These are phyloP conservation scores for Corynascus novoguineensis DNA, from an alignment of 495 filamentous ascomycete genomes.

Conservation along the genomic window DNA sequence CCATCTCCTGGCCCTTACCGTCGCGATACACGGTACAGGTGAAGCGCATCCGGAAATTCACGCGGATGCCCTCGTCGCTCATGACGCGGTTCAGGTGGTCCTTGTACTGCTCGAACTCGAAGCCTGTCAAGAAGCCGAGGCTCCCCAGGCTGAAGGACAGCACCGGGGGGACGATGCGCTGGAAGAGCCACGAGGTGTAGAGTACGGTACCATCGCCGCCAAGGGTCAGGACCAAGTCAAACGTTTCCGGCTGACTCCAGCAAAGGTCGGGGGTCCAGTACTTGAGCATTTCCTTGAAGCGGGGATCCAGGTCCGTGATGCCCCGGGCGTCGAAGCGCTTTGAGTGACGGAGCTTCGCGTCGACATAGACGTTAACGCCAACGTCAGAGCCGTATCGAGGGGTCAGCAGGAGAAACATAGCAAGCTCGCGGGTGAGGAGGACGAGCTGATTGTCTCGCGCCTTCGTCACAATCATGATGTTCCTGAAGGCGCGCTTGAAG, in stretches of 20 bases:
- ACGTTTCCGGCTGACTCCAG: conserved; percentile 81
- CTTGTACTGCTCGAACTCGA: conserved; percentile 80
- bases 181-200: conserved; percentile 91
- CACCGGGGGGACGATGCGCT: conserved; percentile 84
- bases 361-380: conserved; percentile 89
- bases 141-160: conserved; percentile 85
- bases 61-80: conserved; percentile 88
- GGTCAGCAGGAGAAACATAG: conserved; percentile 79
- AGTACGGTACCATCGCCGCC: conserved; percentile 91
- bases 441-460: conserved; percentile 88
- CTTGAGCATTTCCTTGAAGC: conserved; percentile 70
- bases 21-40: conserved; percentile 88
- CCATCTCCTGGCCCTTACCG: conserved; percentile 46
- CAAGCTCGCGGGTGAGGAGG: conserved; percentile 73
- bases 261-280: conserved; percentile 96
- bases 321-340: conserved; percentile 77
- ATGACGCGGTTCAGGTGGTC: conserved; percentile 76
- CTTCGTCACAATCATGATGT: conserved; percentile 96
- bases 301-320: conserved; percentile 63
- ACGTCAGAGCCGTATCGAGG: conserved; percentile 71
- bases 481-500: conserved; percentile 79
- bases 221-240: conserved; percentile 86
- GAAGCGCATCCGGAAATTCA: conserved; percentile 95
- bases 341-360: conserved; percentile 79
- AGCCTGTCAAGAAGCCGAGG: conserved; percentile 88